Evolutionary conservation across 106 monocot species (phyloP), one percentile per base, ranked within the genome.

Genomic region (Dendrobium huoshanense): DNA sequence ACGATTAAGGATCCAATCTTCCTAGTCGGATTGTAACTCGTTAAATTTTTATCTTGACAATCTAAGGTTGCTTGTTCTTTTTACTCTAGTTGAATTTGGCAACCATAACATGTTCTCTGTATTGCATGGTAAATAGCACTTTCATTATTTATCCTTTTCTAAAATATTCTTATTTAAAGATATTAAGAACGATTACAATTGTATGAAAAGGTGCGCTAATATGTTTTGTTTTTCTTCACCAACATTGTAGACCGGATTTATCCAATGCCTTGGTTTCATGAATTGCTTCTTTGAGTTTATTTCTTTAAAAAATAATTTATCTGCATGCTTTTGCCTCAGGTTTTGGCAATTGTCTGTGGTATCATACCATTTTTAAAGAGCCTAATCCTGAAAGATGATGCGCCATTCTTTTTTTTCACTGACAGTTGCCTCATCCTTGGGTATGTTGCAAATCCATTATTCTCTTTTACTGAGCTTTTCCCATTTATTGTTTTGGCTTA

Each of bases 361-460:
- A n/a, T 78, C 22, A 58, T 94, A 75, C 96, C 96, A 83, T 92
- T 97, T 81, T 78, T 97, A 55, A 97, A 97, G 88, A 81, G 81
- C 31, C 83, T 97, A 75, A 79, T 97, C 78, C 87, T 97, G 19
- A 86, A 88, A 41, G 94, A 94, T 83, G 94, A 90, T 84, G 90
- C 96, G 37, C 96, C 96, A 9, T 75, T 97, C 5, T 97, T 92
- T 89, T 97, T 97, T 80, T 88, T 97, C 85, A 97, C 96, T 48
- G 96, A 97, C 75, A 97, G 96, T 83, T 97, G 94, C 79, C 89
- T 97, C 75, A 94, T 97, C 82, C 96, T 97, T 31, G 96, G 96
- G 96, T 97, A 97, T 44, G 73, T 22, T 77, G 49, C 44, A 48
- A 42, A 75, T 13, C 33, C 8, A 37, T n/a, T 67, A 9, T 27